These are phyloP conservation scores for Camellia sinensis DNA, from an alignment of 148 eudicot genomes.

Conservation along the genomic window DNA sequence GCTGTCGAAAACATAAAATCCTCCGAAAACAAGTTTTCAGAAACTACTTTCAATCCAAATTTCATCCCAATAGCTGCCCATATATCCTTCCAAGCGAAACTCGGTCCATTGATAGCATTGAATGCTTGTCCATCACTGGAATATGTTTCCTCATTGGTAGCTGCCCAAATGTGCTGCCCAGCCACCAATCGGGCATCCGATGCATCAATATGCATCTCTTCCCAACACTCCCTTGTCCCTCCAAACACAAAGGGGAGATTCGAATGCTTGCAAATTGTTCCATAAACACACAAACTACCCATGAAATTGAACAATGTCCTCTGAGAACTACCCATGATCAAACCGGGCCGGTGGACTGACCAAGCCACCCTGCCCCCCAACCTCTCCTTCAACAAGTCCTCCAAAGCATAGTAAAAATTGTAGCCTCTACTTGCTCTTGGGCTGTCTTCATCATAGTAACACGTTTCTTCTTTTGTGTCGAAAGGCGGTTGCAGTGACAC, in stretches of 20 bases:
- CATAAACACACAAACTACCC: conserved; percentile 78
- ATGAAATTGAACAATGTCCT: conserved; percentile 65
- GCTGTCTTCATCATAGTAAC: conserved; percentile 46
- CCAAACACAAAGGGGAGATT: conserved; percentile 82
- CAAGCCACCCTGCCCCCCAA: conserved; percentile 41
- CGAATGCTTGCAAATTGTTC: conserved; percentile 60
- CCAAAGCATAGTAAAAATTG: conserved; percentile 73
- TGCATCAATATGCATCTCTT: conserved; percentile 60
- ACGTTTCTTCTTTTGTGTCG: neutral
- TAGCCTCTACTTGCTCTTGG: conserved; percentile 52
- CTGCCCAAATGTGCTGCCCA: conserved; percentile 84
- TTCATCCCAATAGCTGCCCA: conserved; percentile 63
- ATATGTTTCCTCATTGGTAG: conserved; percentile 37
- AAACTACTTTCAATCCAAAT: conserved; percentile 41
- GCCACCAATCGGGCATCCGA: conserved; percentile 87
- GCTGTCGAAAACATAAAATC: conserved; percentile 40
- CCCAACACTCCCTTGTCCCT: conserved; percentile 81
- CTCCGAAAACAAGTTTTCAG: conserved; percentile 25
- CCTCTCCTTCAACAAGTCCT: conserved; percentile 69
- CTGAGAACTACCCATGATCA: conserved; percentile 65
- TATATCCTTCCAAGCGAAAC: conserved; percentile 66
- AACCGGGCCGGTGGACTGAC: conserved; percentile 85
- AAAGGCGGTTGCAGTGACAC: conserved; percentile 37
- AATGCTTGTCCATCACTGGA: conserved; percentile 55
- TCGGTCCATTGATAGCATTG: conserved; percentile 62